Percentiles rank a stretch among this genome's conserved stretches.
Conservation (phyloP, 2,329 filamentous ascomycete species). For the Grosmannia clavigera region DNA sequence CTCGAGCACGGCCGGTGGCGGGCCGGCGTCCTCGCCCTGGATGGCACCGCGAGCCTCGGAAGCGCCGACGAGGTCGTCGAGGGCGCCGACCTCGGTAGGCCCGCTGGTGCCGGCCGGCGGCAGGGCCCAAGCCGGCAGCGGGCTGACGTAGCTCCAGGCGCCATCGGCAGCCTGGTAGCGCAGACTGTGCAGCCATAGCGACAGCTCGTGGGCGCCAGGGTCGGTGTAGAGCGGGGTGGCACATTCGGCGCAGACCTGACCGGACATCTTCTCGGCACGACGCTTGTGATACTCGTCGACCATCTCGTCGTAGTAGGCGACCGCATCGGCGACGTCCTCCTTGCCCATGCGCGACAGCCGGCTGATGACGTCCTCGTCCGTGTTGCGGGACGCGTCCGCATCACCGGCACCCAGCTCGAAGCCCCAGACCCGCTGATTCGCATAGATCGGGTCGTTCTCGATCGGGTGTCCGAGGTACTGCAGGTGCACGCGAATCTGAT, state of each 20-base stretch:
- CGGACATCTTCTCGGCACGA: conserved; percentile 89
- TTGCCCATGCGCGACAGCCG: conserved; percentile 86
- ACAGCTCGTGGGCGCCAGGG: conserved; percentile 78
- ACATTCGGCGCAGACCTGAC: conserved; percentile 68
- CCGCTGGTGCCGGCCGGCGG: conserved; percentile 63
- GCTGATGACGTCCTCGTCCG: conserved; percentile 82
- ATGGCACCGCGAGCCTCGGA: conserved; percentile 17
- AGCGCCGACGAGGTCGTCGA: conserved; percentile 47
- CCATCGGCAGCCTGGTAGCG: conserved; percentile 78
- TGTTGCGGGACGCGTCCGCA: conserved; percentile 52
- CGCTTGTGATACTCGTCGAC: conserved; percentile 80
- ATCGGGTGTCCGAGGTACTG: conserved; percentile 94
- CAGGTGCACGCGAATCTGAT: conserved; percentile 88
- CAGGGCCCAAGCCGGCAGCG: conserved; percentile 74
- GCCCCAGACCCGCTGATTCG: conserved; percentile 87
- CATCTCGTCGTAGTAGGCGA: conserved; percentile 90
- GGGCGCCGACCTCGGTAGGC: conserved; percentile 52
- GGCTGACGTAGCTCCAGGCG: conserved; percentile 76
- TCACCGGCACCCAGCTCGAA: conserved; percentile 58
- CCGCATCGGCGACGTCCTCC: conserved; percentile 77
- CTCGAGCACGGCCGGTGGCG: background rate
- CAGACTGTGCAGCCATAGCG: conserved; percentile 85
- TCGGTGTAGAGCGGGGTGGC: conserved; percentile 86
- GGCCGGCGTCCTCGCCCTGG: background rate
- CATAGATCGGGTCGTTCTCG: conserved; percentile 94